Evolutionary conservation across 2,329 filamentous ascomycete species (phyloP), one percentile per base, ranked within the genome.

Genomic region (Claviceps fusiformis): DNA sequence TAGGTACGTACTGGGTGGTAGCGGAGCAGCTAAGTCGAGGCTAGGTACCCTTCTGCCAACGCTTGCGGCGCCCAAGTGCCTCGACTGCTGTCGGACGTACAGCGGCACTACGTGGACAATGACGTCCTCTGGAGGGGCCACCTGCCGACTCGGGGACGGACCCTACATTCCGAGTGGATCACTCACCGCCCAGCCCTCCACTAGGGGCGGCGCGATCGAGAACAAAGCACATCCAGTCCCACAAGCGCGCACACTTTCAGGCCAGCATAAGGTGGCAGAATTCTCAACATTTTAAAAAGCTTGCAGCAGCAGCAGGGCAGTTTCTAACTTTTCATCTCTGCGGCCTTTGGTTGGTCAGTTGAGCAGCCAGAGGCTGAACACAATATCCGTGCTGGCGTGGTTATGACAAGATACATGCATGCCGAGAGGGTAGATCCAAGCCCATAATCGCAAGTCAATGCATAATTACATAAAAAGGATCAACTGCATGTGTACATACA

Each of bases 181-280:
- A 27, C 50, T 55, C 50, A 55, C 54, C 37, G 54, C 44, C 50
- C 37, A 5, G 31, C 44, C 15, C 24, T n/a, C 31, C 10, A 4
- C 33, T 13, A 19, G 13, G 10, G 24, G 48, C 24, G 37, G 29
- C 47, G 29, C 47, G 41, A 27, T 24, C 24, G 24, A 24, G 24
- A 24, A 24, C 24, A 24, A 31, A 37, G 35, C n/a, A 54, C 24
- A 29, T 35, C 44, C 24, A 11, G 24, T 10, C 29, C 27, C 44
- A 35, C 44, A 24, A 29, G 15, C 19, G 24, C 11, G 10, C 4
- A 10, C 11, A 27, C 11, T 46, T 13, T 17, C 44, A 33, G 46
- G 13, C 13, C 48, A 31, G 11, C 52, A 46, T 35, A 13, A 33
- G 6, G 43, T 39, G 57, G 59, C 57, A 60, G 59, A 60, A 58